A percentile compares a stretch with the other conserved stretches of the same genome.
phyloP scores from a whole-genome alignment of 1,284 basidiomycete genomes.

The Rhodotorula sp. region DNA sequence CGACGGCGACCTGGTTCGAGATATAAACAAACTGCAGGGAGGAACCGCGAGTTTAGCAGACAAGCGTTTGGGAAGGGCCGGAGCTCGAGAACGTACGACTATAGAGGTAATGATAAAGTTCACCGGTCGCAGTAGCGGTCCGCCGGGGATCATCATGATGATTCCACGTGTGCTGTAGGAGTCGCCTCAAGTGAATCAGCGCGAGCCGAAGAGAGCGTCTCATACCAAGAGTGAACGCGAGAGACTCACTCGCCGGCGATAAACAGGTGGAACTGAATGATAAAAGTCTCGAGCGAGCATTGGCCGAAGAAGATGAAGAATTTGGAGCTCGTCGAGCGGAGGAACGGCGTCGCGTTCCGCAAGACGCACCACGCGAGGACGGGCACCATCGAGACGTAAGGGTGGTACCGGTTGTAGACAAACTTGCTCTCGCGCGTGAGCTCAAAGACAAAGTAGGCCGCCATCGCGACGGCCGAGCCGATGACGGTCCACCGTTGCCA shows the following conservation, averaged over 20 bases:
- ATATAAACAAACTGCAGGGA: constrained; percentile 65
- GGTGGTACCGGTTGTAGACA: constrained; percentile 79
- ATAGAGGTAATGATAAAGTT: constrained; percentile 74
- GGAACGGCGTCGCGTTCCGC: constrained; percentile 68
- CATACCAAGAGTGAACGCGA: not conserved
- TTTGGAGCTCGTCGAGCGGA: constrained; percentile 67
- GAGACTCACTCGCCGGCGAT: constrained; percentile 64
- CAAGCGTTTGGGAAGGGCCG: not conserved
- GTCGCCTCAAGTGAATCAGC: not conserved
- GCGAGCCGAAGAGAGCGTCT: not conserved
- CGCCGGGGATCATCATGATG: constrained; percentile 73
- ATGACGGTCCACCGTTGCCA: constrained; percentile 57
- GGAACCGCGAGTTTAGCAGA: too few relatives aligned
- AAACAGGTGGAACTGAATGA: constrained; percentile 87
- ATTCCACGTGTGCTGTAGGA: constrained; percentile 65
- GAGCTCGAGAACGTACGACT: constrained; percentile 48
- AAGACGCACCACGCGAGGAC: constrained; percentile 70
- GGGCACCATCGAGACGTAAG: constrained; percentile 76
- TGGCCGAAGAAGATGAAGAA: constrained; percentile 76
- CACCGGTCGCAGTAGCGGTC: constrained; percentile 62
- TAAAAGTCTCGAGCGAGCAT: constrained; percentile 49
- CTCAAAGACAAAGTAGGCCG: constrained; percentile 82
- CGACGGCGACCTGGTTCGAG: constrained; percentile 69
- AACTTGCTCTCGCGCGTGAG: constrained; percentile 72
- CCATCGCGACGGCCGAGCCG: constrained; percentile 58